These are phyloP conservation scores for Phylloporus sp. DNA, from an alignment of 768 basidiomycete genomes.

Conservation along the genomic window DNA sequence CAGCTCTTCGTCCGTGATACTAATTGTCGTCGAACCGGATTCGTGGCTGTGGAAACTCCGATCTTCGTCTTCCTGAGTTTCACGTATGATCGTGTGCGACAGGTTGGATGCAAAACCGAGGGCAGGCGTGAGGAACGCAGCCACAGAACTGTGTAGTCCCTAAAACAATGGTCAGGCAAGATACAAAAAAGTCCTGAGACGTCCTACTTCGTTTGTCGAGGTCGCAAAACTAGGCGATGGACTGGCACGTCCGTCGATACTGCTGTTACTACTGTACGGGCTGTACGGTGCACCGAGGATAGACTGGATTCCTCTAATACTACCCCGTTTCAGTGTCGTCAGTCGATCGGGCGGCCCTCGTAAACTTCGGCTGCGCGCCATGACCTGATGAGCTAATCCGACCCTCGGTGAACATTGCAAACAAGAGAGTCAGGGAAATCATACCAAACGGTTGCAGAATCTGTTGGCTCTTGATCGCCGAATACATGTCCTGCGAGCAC, in stretches of 20 bases:
- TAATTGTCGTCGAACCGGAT: conserved; percentile 67
- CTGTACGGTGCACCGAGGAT: conserved; percentile 68
- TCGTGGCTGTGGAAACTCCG: conserved; percentile 61
- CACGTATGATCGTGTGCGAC: conserved; percentile 93
- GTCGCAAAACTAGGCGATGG: conserved; percentile 91
- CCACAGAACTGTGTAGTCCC: conserved; percentile 58
- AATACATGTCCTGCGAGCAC: conserved; percentile 79
- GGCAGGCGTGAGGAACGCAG: conserved; percentile 72
- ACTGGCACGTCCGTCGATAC: conserved; percentile 84
- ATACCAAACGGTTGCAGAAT: conserved; percentile 76
- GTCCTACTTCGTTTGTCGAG: conserved; percentile 72
- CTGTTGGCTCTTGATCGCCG: conserved; percentile 83
- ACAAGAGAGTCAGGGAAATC: conserved; percentile 34
- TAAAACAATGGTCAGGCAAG: conserved; percentile 25
- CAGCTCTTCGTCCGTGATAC: conserved; percentile 92
- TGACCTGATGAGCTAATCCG: conserved; percentile 37
- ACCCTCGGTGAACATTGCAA: conserved; percentile 57
- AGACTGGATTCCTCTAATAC: conserved; percentile 82
- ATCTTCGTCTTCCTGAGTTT: conserved; percentile 84
- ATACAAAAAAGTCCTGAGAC: neutral
- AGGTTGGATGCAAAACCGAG: conserved; percentile 97
- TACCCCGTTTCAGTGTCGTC: conserved; percentile 80
- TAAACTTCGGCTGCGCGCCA: conserved; percentile 64
- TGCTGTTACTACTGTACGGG: conserved; percentile 81
- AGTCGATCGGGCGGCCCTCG: conserved; percentile 69